phyloP scores from a whole-genome alignment of 2,329 filamentous ascomycete genomes.

The Paecilomyces dactylethromorphus region DNA sequence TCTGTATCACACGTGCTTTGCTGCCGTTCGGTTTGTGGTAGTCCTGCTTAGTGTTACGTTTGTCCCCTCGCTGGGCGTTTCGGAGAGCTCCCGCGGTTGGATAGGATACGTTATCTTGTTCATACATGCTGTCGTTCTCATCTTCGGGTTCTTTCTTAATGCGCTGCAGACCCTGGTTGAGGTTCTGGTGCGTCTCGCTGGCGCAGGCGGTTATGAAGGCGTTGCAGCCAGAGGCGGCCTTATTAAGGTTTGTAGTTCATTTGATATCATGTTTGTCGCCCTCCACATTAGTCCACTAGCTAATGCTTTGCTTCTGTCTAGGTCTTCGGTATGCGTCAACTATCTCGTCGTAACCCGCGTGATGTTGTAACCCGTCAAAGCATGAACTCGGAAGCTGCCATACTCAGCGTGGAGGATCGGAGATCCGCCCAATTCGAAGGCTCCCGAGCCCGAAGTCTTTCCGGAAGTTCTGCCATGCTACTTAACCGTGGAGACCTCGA shows the following conservation, averaged over 20 bases:
- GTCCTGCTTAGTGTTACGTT: constrained; percentile 76
- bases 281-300: neutral
- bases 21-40: constrained; percentile 66
- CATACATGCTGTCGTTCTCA: constrained; percentile 74
- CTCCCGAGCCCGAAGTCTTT: constrained; percentile 52
- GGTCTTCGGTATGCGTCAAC: constrained; percentile 84
- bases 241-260: constrained; percentile 52
- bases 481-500: constrained; percentile 51
- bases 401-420: constrained; percentile 64
- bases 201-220: constrained; percentile 70
- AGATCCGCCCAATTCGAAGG: constrained; percentile 52
- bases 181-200: constrained; percentile 72
- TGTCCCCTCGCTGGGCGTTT: constrained; percentile 71
- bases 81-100: constrained; percentile 80
- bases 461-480: constrained; percentile 56
- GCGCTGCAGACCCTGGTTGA: constrained; percentile 86
- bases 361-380: constrained; percentile 66
- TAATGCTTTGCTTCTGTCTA: constrained; percentile 11
- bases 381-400: constrained; percentile 73
- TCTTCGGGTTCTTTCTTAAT: constrained; percentile 91
- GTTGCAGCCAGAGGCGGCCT: constrained; percentile 72
- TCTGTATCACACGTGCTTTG: constrained; percentile 82
- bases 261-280: neutral
- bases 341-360: constrained; percentile 65
- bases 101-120: constrained; percentile 87